Evolutionary conservation across 2,329 filamentous ascomycete species (phyloP), one percentile per base, ranked within the genome.

Genomic region (Fusarium mexicanum): DNA sequence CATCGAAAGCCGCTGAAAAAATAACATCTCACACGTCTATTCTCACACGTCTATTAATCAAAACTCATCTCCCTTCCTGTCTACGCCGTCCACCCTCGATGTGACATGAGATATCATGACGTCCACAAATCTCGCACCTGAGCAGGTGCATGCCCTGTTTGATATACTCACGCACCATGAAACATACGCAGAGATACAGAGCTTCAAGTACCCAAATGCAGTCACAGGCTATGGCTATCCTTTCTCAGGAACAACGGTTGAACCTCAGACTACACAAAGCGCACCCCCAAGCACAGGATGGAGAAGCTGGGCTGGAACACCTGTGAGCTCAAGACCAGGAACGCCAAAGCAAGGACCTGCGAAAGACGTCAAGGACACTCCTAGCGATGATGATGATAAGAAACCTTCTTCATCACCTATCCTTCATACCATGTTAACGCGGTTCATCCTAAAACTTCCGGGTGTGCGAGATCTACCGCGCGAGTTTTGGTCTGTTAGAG

Each of bases 221-320:
- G 91, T 95, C 67, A 85, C 87, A 67, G 81, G 86, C 29, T 95
- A 94, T 83, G 93, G 93, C 20, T 90, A 88, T 71, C 93, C 93
- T 0, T 95, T 95, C 81, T 83, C 80, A 46, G 61, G 65, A 58
- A 64, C 61, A 38, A 78, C 70, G 33, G 72, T 72, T 55, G 55
- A 50, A 50, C 72, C 61, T 37, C 69, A 71, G 41, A 50, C 57
- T 53, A 35, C 55, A n/a, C 73, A 53, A 61, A 71, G 47, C 20
- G 69, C 47, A 38, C 47, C 62, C 13, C 51, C 72, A 17, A 76
- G 57, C 41, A 61, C 50, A 7, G 71, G 67, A 53, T 71, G 71
- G 69, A 69, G 69, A 37, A 77, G 74, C 55, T 71, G 70, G 71
- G 64, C 69, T 40, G 62, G 69, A 9, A 80, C 79, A 18, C 80